Conservation (phyloP, 192 early-diverging fungal species). For the Rhizophagus clarus region DNA sequence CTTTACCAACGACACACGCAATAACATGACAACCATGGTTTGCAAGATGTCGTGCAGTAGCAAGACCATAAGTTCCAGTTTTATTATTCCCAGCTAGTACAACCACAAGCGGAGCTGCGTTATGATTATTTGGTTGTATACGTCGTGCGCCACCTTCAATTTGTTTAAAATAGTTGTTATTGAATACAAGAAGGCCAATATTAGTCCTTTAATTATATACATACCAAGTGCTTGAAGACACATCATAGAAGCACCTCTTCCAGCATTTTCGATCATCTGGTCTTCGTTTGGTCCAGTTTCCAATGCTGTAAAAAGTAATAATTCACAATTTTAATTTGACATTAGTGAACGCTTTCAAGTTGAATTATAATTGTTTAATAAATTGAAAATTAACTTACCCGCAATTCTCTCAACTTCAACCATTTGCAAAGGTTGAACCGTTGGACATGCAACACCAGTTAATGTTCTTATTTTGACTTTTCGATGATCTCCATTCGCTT, state of each 20-base stretch:
- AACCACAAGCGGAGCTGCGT: slow-evolving; percentile 69
- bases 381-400: slow-evolving; percentile 29
- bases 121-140: slow-evolving; percentile 78
- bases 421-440: slow-evolving; percentile 66
- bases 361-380: not conserved
- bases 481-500: slow-evolving; percentile 20
- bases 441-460: slow-evolving; percentile 60
- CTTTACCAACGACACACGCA: slow-evolving; percentile 47
- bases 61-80: slow-evolving; percentile 70
- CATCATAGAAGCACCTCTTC: slow-evolving; percentile 70
- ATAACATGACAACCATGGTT: slow-evolving; percentile 77
- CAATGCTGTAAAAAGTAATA: slow-evolving; percentile 31
- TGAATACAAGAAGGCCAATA: not conserved
- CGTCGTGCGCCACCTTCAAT: slow-evolving; percentile 62
- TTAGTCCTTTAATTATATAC: not conserved
- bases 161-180: not conserved
- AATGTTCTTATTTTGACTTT: slow-evolving; percentile 46
- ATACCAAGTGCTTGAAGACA: slow-evolving; percentile 69
- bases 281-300: slow-evolving; percentile 71
- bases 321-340: not conserved
- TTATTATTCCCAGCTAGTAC: slow-evolving; percentile 77
- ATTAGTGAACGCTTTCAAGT: not conserved
- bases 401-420: slow-evolving; percentile 62
- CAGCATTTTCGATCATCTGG: slow-evolving; percentile 82
- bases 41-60: slow-evolving; percentile 73